Evolutionary conservation across 2,329 filamentous ascomycete genomes (phyloP).

Genomic region (Parasarocladium wereldwijsianum): DNA sequence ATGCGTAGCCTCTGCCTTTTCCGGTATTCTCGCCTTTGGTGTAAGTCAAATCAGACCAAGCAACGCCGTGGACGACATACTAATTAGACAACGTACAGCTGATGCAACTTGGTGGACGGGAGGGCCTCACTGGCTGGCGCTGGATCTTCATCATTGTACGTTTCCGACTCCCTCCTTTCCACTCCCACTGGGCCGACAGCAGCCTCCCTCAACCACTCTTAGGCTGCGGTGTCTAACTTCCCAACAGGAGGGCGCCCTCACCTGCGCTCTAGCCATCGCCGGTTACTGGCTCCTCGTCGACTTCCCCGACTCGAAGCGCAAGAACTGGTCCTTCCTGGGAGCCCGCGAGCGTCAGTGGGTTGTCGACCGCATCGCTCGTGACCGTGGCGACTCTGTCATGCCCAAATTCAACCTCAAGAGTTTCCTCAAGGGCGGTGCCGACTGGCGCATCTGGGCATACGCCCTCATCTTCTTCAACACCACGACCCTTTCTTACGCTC

Average conservation of each 20-base stretch:
- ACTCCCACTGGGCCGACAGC: too few relatives aligned
- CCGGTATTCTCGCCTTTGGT: constrained; percentile 56
- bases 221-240: neutral
- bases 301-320: constrained; percentile 43
- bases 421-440: constrained; percentile 30
- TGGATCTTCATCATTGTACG: constrained; percentile 47
- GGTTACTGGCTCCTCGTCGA: constrained; percentile 47
- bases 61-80: neutral
- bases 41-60: constrained; percentile 21
- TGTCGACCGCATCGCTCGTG: constrained; percentile 36
- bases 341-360: constrained; percentile 36
- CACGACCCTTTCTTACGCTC: constrained; percentile 59
- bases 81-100: constrained; percentile 22
- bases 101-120: constrained; percentile 47
- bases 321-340: constrained; percentile 37
- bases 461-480: constrained; percentile 47
- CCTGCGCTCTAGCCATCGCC: constrained; percentile 31
- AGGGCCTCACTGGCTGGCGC: constrained; percentile 42
- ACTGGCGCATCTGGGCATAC: constrained; percentile 49
- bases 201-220: neutral
- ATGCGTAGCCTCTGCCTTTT: constrained; percentile 48
- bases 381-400: constrained; percentile 40
- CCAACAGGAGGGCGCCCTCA: constrained; percentile 30
- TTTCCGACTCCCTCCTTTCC: neutral
- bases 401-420: constrained; percentile 33